A percentile compares a stretch with the other conserved stretches of the same genome.
Conservation (phyloP, 2,329 filamentous ascomycete genomes). For the Trichoderma sp. region DNA sequence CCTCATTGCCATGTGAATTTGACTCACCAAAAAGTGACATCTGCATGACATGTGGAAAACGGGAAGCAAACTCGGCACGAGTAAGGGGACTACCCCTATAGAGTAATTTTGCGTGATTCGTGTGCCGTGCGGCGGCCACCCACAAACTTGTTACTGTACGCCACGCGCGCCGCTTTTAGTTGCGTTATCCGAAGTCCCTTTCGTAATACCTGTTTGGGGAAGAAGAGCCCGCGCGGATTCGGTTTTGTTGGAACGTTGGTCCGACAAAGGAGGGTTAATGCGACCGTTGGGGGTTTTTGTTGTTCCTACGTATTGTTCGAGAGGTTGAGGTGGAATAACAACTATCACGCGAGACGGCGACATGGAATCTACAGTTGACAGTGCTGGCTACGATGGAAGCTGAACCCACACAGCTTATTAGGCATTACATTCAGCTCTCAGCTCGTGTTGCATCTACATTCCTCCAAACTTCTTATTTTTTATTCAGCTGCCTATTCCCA, state of each 20-base stretch:
- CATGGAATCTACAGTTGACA: background rate
- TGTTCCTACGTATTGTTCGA: background rate
- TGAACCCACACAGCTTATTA: background rate
- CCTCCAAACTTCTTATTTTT: background rate
- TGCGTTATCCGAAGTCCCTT: background rate
- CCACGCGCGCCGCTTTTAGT: conserved; percentile 6
- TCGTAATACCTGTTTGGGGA: background rate
- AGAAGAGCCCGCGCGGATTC: background rate
- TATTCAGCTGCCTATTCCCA: conserved; percentile 8
- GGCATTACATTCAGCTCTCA: background rate
- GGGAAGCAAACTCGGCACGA: background rate
- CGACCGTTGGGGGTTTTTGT: background rate
- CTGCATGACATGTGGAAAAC: background rate
- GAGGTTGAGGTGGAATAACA: background rate
- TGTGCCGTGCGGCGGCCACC: conserved; percentile 9
- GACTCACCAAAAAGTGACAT: background rate
- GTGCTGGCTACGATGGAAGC: background rate
- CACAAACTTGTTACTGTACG: conserved; percentile 4
- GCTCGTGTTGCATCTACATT: background rate
- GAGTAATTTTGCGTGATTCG: background rate
- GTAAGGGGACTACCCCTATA: conserved; percentile 2
- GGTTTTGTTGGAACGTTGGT: background rate
- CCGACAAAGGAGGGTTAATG: background rate
- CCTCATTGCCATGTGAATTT: background rate
- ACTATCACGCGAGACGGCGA: background rate